Evolutionary conservation across 148 eudicot genomes (phyloP).

Genomic region (Amaranthus hypochondriacus): DNA sequence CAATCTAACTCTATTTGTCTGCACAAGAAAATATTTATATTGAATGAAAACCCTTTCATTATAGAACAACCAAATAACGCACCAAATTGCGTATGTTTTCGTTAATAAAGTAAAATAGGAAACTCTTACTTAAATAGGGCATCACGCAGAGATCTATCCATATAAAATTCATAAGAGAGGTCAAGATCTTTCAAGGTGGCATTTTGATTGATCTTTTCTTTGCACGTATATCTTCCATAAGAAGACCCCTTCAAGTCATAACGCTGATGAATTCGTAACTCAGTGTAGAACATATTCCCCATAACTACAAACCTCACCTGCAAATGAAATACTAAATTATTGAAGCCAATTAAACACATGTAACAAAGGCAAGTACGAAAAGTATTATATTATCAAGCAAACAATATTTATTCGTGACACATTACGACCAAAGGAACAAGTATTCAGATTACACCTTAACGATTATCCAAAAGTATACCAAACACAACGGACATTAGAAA

Average conservation of each 20-base stretch:
- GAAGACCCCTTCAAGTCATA: conserved; percentile 90
- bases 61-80: neutral
- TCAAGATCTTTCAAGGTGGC: conserved; percentile 88
- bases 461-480: too few relatives aligned
- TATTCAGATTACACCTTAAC: too few relatives aligned
- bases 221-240: conserved; percentile 67
- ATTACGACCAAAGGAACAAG: too few relatives aligned
- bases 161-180: conserved; percentile 67
- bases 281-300: conserved; percentile 98
- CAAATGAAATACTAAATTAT: neutral
- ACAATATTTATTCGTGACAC: too few relatives aligned
- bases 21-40: conserved; percentile 26
- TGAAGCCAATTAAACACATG: conserved; percentile 4
- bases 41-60: neutral
- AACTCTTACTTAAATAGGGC: conserved; percentile 61
- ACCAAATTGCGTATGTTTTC: neutral
- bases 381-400: neutral
- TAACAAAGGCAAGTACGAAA: neutral
- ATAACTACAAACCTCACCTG: conserved; percentile 94
- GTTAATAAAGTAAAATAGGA: neutral
- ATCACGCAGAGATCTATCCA: conserved; percentile 80
- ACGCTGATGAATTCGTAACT: conserved; percentile 80
- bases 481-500: too few relatives aligned
- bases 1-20: conserved; percentile 80
- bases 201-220: conserved; percentile 50